A percentile compares a stretch with the other conserved stretches of the same genome.
Conservation (phyloP, 192 early-diverging fungal genomes). For the Gamsiella multidivaricata region DNA sequence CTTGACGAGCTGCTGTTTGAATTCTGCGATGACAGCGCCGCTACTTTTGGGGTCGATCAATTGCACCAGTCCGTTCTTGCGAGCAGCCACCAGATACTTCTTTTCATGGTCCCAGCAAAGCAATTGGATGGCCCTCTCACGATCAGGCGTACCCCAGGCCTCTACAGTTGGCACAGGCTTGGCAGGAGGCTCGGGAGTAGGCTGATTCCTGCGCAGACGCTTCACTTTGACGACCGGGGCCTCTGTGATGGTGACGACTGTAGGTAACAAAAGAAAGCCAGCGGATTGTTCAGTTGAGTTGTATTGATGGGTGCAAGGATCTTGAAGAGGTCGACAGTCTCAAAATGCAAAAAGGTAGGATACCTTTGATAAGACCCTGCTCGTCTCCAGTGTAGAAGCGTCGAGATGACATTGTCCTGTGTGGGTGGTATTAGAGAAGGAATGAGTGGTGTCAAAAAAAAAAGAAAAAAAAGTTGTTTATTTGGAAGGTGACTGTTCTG, state of each 20-base stretch:
- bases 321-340: not conserved
- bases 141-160: conserved; percentile 53
- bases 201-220: conserved; percentile 21
- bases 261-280: not conserved
- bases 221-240: conserved; percentile 27
- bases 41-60: conserved; percentile 56
- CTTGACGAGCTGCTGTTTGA: conserved; percentile 42
- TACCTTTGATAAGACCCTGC: conserved; percentile 56
- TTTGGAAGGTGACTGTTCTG: no score
- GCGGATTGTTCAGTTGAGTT: no score
- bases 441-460: conserved; percentile 1
- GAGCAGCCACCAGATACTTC: conserved; percentile 61
- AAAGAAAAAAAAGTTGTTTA: conserved; percentile 31
- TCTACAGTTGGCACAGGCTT: conserved; percentile 29
- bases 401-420: conserved; percentile 39
- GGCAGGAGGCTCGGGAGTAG: conserved; percentile 25
- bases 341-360: not conserved
- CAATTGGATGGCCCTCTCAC: conserved; percentile 41
- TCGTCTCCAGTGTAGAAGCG: conserved; percentile 59
- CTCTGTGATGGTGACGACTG: conserved; percentile 45
- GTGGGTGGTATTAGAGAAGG: not conserved
- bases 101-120: conserved; percentile 52
- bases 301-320: not conserved
- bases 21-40: conserved; percentile 43
- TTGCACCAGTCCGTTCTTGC: conserved; percentile 63